Evolutionary conservation across 768 basidiomycete species (phyloP), one percentile per base, ranked within the genome.

Genomic region (Amanita fuliginea): DNA sequence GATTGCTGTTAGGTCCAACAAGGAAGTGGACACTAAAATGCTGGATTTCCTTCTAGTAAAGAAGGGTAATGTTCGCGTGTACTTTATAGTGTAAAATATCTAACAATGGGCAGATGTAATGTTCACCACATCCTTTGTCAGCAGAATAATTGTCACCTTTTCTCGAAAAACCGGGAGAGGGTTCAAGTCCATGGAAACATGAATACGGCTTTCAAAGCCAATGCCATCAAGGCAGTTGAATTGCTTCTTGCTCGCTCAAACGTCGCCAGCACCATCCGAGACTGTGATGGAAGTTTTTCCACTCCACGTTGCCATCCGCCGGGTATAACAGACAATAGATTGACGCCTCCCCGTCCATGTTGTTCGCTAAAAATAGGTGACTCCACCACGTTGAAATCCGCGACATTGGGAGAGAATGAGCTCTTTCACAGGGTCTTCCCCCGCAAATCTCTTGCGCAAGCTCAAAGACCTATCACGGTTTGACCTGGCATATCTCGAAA

Each of bases 241-340:
- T n/a, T n/a, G n/a, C n/a, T n/a, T 28, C 54, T 77, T 11, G 60
- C 65, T 3, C 70, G 67, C 40, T 64, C 67, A 6, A 64, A 61
- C 35, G 51, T 67, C 0, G 56, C 65, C 4, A 61, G 72, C 22
- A 55, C 71, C 3, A 55, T 66, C 5, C 72, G 67, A 28, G 72
- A 81, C 55, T 63, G 64, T 24, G 65, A 70, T 42, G 80, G 77
- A 0, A 71, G 67, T 16, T 77, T 77, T 69, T 0, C 72, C 77
- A 2, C 62, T 82, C 2, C 80, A 81, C 54, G 51, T 64, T 19
- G 76, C 79, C 0, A 66, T 72, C 18, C 63, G 63, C 7, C 24
- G 48, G 55, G 65, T 18, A 73, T 76, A 7, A 63, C 68, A 1
- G 52, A 65, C 45, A 64, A 8, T 62, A 81, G 16, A 53, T 75